A percentile compares a stretch with the other conserved stretches of the same genome.
These are phyloP conservation scores for Euclidium syriacum DNA, from an alignment of 345 rosid genomes.

Conservation along the genomic window DNA sequence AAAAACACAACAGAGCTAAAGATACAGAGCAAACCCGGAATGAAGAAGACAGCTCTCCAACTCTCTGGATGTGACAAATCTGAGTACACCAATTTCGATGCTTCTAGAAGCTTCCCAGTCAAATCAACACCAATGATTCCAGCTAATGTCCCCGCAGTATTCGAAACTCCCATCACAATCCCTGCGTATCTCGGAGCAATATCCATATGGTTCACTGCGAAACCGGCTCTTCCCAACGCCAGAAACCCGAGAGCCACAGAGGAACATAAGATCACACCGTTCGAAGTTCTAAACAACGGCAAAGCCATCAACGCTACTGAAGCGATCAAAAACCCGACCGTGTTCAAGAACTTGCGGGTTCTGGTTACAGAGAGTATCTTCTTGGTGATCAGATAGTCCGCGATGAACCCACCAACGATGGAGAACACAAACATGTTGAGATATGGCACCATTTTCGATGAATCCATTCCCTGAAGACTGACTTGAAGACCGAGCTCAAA, in stretches of 20 bases:
- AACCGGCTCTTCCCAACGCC: conserved; percentile 95
- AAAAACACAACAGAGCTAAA: conserved; percentile 71
- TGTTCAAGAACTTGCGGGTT: conserved; percentile 78
- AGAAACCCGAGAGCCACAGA: conserved; percentile 87
- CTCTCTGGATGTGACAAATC: conserved; percentile 93
- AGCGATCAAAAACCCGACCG: conserved; percentile 73
- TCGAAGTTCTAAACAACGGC: conserved; percentile 69
- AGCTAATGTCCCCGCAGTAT: conserved; percentile 95
- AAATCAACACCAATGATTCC: conserved; percentile 89
- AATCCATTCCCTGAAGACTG: conserved; percentile 94
- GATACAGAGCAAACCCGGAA: conserved; percentile 84
- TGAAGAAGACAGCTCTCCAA: conserved; percentile 80
- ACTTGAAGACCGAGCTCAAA: conserved; percentile 86
- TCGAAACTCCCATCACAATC: conserved; percentile 94
- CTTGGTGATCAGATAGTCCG: conserved; percentile 80
- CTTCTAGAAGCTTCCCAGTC: conserved; percentile 86
- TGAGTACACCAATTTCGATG: conserved; percentile 61
- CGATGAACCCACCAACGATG: conserved; percentile 85
- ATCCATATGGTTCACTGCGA: conserved; percentile 98
- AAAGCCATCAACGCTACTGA: conserved; percentile 76
- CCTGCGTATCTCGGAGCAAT: conserved; percentile 97
- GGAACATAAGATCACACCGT: conserved; percentile 81
- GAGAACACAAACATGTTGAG: conserved; percentile 97
- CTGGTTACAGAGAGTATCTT: conserved; percentile 70
- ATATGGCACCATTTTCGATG: conserved; percentile 96